Evolutionary conservation across 1,284 basidiomycete genomes (phyloP).

Genomic region (Earliella scabrosa): DNA sequence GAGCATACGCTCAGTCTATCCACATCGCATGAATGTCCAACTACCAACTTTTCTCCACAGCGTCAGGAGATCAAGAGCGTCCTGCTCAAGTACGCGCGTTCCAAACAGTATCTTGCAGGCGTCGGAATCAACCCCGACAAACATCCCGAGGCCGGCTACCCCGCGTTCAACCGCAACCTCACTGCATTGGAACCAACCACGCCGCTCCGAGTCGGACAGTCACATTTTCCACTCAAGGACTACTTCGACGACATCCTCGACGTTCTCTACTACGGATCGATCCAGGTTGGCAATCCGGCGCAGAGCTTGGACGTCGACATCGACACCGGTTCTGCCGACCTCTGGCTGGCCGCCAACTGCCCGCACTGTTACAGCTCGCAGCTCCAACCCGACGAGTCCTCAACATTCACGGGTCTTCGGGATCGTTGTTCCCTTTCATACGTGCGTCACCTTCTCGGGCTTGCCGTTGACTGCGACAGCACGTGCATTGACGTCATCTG

Average conservation of each 20-base stretch:
- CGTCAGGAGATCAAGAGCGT: conserved; percentile 36
- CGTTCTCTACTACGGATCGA: conserved; percentile 54
- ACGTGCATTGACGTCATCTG: not conserved
- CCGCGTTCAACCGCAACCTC: conserved; percentile 27
- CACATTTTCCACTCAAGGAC: conserved; percentile 43
- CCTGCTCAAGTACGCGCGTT: conserved; percentile 42
- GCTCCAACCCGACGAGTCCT: conserved; percentile 44
- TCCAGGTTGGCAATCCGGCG: conserved; percentile 50
- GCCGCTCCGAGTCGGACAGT: not conserved
- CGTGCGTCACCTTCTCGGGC: conserved; percentile 46
- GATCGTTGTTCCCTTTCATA: conserved; percentile 55
- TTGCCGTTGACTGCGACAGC: conserved; percentile 3
- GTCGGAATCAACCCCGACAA: conserved; percentile 38
- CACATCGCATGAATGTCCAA: not conserved
- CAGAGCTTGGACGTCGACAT: conserved; percentile 53
- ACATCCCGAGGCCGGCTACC: conserved; percentile 30
- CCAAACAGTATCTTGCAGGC: conserved; percentile 39
- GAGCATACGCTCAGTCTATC: too few relatives aligned
- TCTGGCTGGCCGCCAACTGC: conserved; percentile 55
- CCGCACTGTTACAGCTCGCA: conserved; percentile 40
- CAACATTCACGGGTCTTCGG: conserved; percentile 41
- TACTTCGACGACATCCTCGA: conserved; percentile 43
- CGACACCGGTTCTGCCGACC: conserved; percentile 66
- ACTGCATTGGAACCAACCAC: conserved; percentile 1
- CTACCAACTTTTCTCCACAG: conserved; percentile 23